Base-by-base conservation (phyloP, 768 basidiomycete genomes). In the Tephrocybe sp. region DNA sequence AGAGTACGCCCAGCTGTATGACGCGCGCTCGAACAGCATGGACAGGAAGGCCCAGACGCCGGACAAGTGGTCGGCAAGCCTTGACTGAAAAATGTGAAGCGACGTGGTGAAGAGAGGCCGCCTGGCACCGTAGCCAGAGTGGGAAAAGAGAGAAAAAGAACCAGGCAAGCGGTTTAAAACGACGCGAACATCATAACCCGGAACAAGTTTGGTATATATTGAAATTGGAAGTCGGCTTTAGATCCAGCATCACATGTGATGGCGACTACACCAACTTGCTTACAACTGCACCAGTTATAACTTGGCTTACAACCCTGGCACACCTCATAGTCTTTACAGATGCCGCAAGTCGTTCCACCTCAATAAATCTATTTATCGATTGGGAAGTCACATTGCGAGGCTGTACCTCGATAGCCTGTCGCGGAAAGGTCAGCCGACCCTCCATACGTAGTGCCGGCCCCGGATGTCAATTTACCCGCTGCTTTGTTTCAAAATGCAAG, bases 1-100 rank as follows among this genome's bases (percentile, higher is more conserved):
- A 55, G 77, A 65, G 63, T 79, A 80, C 11, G 79, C 81, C 68
- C 74, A 76, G 61, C 54, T 66, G 51, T 66, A 63, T 38, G 70
- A 65, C 51, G 69, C 54, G 38, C 68, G 69, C 54, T 72, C 67
- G 48, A 72, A 65, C 52, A 74, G 64, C 75, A 76, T 73, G 39
- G 64, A 62, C 57, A 68, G 51, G 49, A 60, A 68, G 57, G 55
- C 48, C 54, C 52, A 57, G 43, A 63, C 36, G 39, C 39, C 42
- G 42, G 54, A 50, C 38, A 64, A 36, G 18, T 52, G 37, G 34
- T 52, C 53, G 33, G 50, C 48, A 37, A 58, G 47, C 25, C 50
- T 46, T 12, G 18, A 52, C 39, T 32, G 41, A 38, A 56, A 24
- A 30, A 32, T 43, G 23, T n/a, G 25, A 25, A 60, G 26, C 47